Evolutionary conservation across 2,329 filamentous ascomycete species (phyloP).

Genomic region (Xylariaceae sp.): DNA sequence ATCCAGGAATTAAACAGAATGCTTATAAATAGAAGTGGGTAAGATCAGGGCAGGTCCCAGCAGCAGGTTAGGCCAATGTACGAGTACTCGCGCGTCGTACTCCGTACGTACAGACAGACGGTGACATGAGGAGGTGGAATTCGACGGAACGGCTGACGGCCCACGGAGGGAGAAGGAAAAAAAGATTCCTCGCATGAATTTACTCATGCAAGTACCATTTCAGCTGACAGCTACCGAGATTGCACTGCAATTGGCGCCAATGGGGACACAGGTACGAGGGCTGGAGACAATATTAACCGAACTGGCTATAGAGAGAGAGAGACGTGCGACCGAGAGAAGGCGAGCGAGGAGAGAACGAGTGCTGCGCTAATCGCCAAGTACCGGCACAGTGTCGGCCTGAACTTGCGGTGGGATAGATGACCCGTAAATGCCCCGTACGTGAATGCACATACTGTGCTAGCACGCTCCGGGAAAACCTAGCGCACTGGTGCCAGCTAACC

Average conservation of each 20-base stretch:
- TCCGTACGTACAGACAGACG: slow-evolving; percentile 5
- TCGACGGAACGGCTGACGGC: slow-evolving; percentile 11
- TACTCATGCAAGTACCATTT: slow-evolving; percentile 32
- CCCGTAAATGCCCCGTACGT: neutral
- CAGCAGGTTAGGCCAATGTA: no score
- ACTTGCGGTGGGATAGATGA: neutral
- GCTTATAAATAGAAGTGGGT: slow-evolving; percentile 31
- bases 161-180: slow-evolving; percentile 1
- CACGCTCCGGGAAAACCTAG: neutral
- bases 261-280: neutral
- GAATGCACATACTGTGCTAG: neutral
- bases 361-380: neutral
- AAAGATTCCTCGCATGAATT: slow-evolving; percentile 29
- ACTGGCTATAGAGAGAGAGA: neutral
- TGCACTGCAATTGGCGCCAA: slow-evolving; percentile 30
- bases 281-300: neutral
- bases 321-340: no score
- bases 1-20: slow-evolving; percentile 17
- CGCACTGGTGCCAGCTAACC: no score
- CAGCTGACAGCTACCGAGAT: slow-evolving; percentile 38
- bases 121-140: slow-evolving; percentile 21
- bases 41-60: slow-evolving; percentile 13
- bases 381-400: neutral
- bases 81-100: no score
- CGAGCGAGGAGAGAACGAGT: no score